phyloP scores from a whole-genome alignment of 139 green algal species.

The Volvox reticuliferus region DNA sequence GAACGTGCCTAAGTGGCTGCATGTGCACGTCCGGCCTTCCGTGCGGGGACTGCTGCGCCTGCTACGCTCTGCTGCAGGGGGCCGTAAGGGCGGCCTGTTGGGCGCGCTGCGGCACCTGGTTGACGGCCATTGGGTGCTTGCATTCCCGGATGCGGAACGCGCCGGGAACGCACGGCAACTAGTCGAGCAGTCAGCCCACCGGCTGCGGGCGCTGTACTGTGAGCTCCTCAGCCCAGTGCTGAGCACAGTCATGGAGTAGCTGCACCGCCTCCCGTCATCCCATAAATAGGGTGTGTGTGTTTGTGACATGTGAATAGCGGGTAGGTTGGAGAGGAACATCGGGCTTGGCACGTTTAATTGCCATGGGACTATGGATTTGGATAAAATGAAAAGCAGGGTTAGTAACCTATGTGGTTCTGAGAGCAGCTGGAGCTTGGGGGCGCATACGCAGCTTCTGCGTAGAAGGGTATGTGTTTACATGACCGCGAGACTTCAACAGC shows the following conservation, averaged over 20 bases:
- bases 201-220: constrained; percentile 57
- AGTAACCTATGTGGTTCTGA: too few species aligned
- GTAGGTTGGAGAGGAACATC: too few species aligned
- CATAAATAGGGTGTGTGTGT: too few species aligned
- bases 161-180: constrained; percentile 64
- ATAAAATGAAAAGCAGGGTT: too few species aligned
- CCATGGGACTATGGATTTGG: too few species aligned
- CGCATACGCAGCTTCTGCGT: too few species aligned
- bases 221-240: constrained; percentile 59
- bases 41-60: constrained; percentile 75
- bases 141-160: constrained; percentile 73
- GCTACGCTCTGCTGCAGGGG: constrained; percentile 42
- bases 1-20: constrained; percentile 80
- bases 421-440: too few species aligned
- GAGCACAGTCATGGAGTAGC: constrained; percentile 27
- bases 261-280: too few species aligned
- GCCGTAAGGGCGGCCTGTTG: constrained; percentile 64
- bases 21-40: constrained; percentile 83
- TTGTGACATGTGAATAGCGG: too few species aligned
- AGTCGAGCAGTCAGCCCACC: constrained; percentile 60
- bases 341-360: too few species aligned
- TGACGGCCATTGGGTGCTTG: constrained; percentile 90
- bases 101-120: constrained; percentile 70
- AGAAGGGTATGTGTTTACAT: too few species aligned
- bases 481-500: too few species aligned